A percentile compares a stretch with the other conserved stretches of the same genome.
Conservation (phyloP, 371 early-diverging fungal species). For the Polyrhizophydium stewartii region DNA sequence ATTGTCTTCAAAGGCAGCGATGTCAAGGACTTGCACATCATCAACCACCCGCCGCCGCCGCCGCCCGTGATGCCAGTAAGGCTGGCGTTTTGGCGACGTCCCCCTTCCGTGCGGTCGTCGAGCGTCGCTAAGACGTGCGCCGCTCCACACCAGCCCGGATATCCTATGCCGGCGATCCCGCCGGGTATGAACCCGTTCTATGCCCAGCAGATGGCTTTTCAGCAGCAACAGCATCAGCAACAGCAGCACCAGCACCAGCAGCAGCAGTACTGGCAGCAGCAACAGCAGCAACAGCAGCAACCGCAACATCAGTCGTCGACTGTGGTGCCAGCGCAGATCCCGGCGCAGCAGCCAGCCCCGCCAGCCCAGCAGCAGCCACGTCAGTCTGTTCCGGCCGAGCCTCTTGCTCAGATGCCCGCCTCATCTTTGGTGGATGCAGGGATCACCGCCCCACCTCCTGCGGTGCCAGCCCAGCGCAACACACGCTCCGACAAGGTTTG, state of each 20-base stretch:
- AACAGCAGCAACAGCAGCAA: not conserved
- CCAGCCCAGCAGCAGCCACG: no score
- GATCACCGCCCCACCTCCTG: no score
- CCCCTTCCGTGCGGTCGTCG: not conserved
- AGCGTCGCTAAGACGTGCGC: no score
- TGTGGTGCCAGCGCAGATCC: no score
- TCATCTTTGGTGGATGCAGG: no score
- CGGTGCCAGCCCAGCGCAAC: no score
- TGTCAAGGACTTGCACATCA: constrained; percentile 86
- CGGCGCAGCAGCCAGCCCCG: no score
- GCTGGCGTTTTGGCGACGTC: not conserved
- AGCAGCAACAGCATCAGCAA: constrained; percentile 25
- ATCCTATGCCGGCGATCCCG: not conserved
- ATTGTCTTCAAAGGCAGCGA: constrained; percentile 92
- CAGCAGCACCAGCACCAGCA: not conserved
- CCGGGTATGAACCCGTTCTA: constrained; percentile 13
- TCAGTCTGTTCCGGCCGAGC: no score
- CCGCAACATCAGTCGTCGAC: not conserved
- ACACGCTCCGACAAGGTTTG: no score
- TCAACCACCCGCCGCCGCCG: constrained; percentile 58
- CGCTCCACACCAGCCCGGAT: not conserved
- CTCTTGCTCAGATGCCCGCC: no score
- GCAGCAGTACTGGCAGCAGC: not conserved
- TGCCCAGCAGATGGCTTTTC: constrained; percentile 15
- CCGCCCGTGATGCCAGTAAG: constrained; percentile 66